Evolutionary conservation across 176 grass and related monocot genomes (phyloP), one percentile per base, ranked within the genome.

Genomic region (Eleusine indica): DNA sequence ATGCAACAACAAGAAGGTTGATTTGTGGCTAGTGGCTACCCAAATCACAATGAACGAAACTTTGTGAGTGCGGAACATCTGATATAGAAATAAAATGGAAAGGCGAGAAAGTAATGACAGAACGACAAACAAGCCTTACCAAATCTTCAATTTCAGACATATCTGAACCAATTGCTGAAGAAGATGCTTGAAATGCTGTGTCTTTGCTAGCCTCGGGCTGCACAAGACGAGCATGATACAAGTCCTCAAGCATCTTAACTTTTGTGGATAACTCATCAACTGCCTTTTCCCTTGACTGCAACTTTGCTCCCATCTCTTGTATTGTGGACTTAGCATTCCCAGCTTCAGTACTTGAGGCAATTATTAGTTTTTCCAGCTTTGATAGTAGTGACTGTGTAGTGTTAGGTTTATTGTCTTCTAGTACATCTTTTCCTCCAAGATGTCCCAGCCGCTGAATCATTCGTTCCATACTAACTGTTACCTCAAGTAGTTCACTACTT

Each of bases 91-190:
- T 51, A 56, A 35, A 85, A 85, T 47, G 5, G 38, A 60, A n/a
- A 72, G 40, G 71, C 82, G 32, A 3, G 68, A 58, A 89, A 76
- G 18, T 61, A 82, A 73, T 57, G 58, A 77, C 7, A 19, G 58
- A 74, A 86, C 7, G 15, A 79, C 64, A 80, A 88, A 80, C 39
- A 80, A 65, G 29, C 21, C 74, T 76, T 88, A 98, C 96, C 93
- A 83, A 74, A 90, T 95, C 96, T 88, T 95, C 91, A 82, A 93
- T 93, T 75, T 95, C 93, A 75, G 91, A 85, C 79, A 89, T 79
- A 75, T 93, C 96, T 80, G 91, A 83, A 90, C 79, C 88, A 82
- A 83, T 71, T 72, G 88, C 70, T 35, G 96, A 84, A 67, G 91
- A 90, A 87, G 93, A 90, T 90, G 83, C 82, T 76, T 98, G 93